Evolutionary conservation across 768 basidiomycete genomes (phyloP), one percentile per base, ranked within the genome.

Genomic region (Rhizopogon sp.): DNA sequence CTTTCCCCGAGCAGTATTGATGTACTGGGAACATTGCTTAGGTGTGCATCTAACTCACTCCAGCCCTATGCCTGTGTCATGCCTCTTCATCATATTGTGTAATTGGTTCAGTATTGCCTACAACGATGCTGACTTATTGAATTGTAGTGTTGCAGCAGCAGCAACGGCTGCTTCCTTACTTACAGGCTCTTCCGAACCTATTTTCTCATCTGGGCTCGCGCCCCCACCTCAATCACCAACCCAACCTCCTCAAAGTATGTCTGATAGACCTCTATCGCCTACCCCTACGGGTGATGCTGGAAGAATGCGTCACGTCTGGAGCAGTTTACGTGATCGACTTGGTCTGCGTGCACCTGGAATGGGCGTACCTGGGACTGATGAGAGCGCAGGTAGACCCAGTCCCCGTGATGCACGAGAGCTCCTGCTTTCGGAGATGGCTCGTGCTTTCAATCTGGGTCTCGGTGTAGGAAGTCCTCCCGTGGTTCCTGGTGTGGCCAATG

Each of bases 81-180:
- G 10, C 29, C 20, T 11, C 5, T 14, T 10, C 31, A 33, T n/a
- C 39, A 10, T 16, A 58, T 40, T 17, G 40, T 25, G 25, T 25
- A 25, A 25, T 33, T 49, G 47, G 17, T 57, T 54, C 45, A 28
- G 33, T 28, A 39, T 17, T 40, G 25, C 11, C 28, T 53, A 60
- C 35, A 37, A 37, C 8, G 3, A 22, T 37, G 14, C 14, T 49
- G 47, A n/a, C 31, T 49, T 52, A 7, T 47, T 9, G 16, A 17
- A 16, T 17, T 65, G 47, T 58, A 89, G 91, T 61, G 91, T 93
- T 33, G 91, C 91, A 3, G 90, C 91, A n/a, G 88, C 91, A 9
- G 91, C 91, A n/a, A 92, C 90, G 1, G 90, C 91, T 1, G 89
- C 88, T 7, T 93, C 91, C 3, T 77, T 90, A 29, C 76, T 90